These are phyloP conservation scores for Metarhizium humberi DNA, from an alignment of 2,329 filamentous ascomycete genomes.

Conservation along the genomic window DNA sequence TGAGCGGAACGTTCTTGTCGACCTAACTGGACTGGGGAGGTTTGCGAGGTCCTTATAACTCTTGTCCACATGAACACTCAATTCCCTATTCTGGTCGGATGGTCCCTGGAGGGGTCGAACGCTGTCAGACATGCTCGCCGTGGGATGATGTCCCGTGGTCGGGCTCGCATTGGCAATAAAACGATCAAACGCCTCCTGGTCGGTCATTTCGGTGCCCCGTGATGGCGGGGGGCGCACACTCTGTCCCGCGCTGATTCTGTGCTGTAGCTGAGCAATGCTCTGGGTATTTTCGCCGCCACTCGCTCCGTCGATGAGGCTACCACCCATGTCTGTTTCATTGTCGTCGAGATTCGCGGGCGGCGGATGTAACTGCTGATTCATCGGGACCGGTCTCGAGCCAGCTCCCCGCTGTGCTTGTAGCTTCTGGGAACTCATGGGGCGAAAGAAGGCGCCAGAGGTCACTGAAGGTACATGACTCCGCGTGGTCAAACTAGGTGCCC, in stretches of 20 bases:
- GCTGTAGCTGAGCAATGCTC: constrained; percentile 32
- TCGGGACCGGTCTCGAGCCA: constrained; percentile 34
- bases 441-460: constrained; percentile 85
- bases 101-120: constrained; percentile 62
- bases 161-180: constrained; percentile 68
- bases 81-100: constrained; percentile 23
- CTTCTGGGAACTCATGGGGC: constrained; percentile 92
- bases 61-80: constrained; percentile 51
- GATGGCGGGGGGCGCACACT: constrained; percentile 57
- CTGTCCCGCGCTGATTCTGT: constrained; percentile 26
- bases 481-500: constrained; percentile 52
- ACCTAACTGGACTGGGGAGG: constrained; percentile 54
- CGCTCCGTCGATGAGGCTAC: constrained; percentile 31
- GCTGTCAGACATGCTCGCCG: constrained; percentile 65
- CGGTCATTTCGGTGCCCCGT: constrained; percentile 72
- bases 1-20: constrained; percentile 67
- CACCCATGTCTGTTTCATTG: constrained; percentile 32
- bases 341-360: constrained; percentile 24
- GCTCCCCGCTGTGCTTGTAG: constrained; percentile 78
- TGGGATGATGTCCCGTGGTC: constrained; percentile 45
- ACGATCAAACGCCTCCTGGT: constrained; percentile 61
- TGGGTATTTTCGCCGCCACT: constrained; percentile 48
- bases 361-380: constrained; percentile 26
- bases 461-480: constrained; percentile 85
- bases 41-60: constrained; percentile 43